Conservation (phyloP, 2,329 filamentous ascomycete genomes). For the Cladophialophora exuberans region DNA sequence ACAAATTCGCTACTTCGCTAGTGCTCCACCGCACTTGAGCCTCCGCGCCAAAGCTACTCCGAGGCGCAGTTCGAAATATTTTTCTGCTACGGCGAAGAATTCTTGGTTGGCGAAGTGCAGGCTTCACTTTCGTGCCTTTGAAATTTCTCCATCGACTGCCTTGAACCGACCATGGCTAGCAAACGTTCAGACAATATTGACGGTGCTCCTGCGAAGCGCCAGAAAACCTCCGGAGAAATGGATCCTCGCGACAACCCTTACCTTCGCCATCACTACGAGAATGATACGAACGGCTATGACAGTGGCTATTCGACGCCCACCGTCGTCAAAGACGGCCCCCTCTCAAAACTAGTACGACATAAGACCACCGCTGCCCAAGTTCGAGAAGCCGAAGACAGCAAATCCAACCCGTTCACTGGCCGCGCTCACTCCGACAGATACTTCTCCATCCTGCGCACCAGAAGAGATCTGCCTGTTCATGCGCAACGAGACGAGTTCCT, state of each 20-base stretch:
- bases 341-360: conserved; percentile 74
- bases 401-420: conserved; percentile 83
- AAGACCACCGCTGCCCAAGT: conserved; percentile 78
- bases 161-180: conserved; percentile 26
- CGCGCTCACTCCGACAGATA: conserved; percentile 78
- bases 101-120: not conserved
- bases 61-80: conserved; percentile 2
- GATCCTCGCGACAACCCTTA: conserved; percentile 76
- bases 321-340: conserved; percentile 49
- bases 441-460: conserved; percentile 82
- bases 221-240: conserved; percentile 53
- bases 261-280: conserved; percentile 82
- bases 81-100: conserved; percentile 3
- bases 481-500: conserved; percentile 94
- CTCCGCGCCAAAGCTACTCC: not conserved
- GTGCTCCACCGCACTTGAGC: not conserved
- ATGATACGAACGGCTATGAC: conserved; percentile 40
- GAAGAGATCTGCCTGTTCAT: conserved; percentile 86
- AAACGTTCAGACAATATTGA: conserved; percentile 35
- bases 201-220: conserved; percentile 56
- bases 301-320: conserved; percentile 42
- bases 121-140: not conserved
- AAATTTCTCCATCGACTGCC: not conserved
- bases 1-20: not conserved
- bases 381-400: conserved; percentile 73